phyloP scores from a whole-genome alignment of 2,329 filamentous ascomycete genomes.

The Zalaria obscura region DNA sequence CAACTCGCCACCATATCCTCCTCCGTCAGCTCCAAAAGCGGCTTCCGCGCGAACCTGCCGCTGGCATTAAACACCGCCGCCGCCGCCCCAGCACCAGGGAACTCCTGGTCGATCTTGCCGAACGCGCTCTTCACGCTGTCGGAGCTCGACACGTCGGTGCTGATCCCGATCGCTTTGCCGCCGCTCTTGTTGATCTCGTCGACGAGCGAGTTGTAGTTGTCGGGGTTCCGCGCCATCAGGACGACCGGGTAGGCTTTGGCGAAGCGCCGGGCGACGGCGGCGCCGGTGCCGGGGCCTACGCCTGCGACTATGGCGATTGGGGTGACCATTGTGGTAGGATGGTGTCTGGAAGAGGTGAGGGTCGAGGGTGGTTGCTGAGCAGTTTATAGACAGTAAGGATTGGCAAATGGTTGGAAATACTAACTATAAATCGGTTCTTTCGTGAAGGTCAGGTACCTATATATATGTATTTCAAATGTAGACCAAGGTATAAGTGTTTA shows the following conservation, averaged over 20 bases:
- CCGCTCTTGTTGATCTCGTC: conserved; percentile 53
- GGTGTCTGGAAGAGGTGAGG: no score
- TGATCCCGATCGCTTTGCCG: conserved; percentile 57
- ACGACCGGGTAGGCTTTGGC: conserved; percentile 56
- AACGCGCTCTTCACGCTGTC: conserved; percentile 46
- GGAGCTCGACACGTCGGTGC: conserved; percentile 47
- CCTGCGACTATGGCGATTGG: conserved; percentile 58
- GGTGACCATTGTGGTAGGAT: not conserved
- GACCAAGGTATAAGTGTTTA: no score
- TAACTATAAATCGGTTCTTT: no score
- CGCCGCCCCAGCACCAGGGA: conserved; percentile 29
- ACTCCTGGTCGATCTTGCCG: conserved; percentile 44
- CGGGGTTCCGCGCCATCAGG: conserved; percentile 54
- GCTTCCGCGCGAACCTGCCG: conserved; percentile 43
- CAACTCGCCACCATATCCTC: conserved; percentile 40
- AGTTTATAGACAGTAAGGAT: no score
- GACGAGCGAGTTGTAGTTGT: conserved; percentile 52
- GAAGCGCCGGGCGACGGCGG: conserved; percentile 46
- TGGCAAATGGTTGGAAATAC: no score
- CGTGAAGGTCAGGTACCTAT: no score
- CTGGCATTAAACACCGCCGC: conserved; percentile 61
- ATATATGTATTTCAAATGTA: no score
- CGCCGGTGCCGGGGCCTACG: conserved; percentile 58
- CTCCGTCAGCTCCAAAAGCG: conserved; percentile 45
- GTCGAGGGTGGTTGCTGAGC: no score